phyloP scores from a whole-genome alignment of 1,139 yeast genomes.

The Zhuliangozyma parablackwelliae region DNA sequence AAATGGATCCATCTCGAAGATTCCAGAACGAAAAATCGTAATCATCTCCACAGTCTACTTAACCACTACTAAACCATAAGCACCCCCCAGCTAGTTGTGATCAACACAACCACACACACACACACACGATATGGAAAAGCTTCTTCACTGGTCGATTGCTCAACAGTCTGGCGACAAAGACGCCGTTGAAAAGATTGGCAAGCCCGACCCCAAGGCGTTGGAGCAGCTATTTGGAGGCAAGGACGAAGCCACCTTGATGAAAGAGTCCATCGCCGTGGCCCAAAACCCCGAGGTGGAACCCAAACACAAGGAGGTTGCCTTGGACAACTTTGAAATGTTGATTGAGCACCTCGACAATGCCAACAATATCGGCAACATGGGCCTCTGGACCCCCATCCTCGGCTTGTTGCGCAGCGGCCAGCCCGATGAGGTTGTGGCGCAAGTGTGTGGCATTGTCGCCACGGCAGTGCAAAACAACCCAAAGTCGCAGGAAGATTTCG shows the following conservation, averaged over 20 bases:
- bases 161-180: conserved; percentile 67
- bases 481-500: conserved; percentile 62
- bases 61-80: too few relatives aligned
- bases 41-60: too few relatives aligned
- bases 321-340: conserved; percentile 90
- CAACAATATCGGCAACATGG: conserved; percentile 78
- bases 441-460: conserved; percentile 74
- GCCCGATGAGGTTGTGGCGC: conserved; percentile 43
- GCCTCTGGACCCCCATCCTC: conserved; percentile 72
- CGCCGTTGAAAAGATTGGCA: conserved; percentile 55
- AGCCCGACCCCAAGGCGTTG: conserved; percentile 73
- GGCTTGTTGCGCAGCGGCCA: conserved; percentile 39
- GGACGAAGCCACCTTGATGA: conserved; percentile 86
- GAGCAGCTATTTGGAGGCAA: conserved; percentile 76
- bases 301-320: conserved; percentile 68
- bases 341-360: conserved; percentile 95
- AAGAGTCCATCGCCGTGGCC: conserved; percentile 62
- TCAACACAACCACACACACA: neutral
- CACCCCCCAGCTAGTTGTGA: too few relatives aligned
- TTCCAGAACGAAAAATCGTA: conserved; percentile 4
- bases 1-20: conserved; percentile 4
- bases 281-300: conserved; percentile 56
- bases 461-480: conserved; percentile 92
- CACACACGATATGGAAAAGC: conserved; percentile 62
- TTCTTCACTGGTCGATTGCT: conserved; percentile 88